Evolutionary conservation across 495 filamentous ascomycete genomes (phyloP), one percentile per base, ranked within the genome.

Genomic region (Neurospora sp.): DNA sequence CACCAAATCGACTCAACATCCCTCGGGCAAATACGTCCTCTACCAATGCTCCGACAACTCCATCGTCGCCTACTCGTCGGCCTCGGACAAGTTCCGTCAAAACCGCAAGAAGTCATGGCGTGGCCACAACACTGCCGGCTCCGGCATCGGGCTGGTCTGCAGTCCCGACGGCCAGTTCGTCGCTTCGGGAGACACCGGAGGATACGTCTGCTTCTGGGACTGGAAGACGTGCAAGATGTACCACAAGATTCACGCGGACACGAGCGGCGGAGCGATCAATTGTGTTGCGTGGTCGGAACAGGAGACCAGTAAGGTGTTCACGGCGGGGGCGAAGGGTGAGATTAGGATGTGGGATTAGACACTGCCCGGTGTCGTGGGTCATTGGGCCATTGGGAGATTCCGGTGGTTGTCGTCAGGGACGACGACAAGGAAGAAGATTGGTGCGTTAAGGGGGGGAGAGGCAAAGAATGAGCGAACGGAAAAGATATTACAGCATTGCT

Each of bases 171-270:
- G 96, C 4, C 92, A 94, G 78, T 94, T 97, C 78, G 85, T 98
- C 69, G 89, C 86, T 14, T 91, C 87, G 41, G 96, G 96, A 71
- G 96, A 98, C 80, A 91, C 86, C 46, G 94, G 86, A 46, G 96
- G 96, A 31, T 97, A 88, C 76, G 90, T 95, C 61, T 97, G 93
- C 81, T 97, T 97, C 83, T 99, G 94, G 94, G 95, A 98, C 81
- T 98, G 93, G 90, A 99, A 98, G 89, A 97, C 93, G 44, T 94
- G 94, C 77, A 98, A 97, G 83, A 93, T 99, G 93, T 97, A 91
- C 81, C 92, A 96, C 81, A 98, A 98, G 88, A 88, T 99, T 71
- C 85, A 91, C 81, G 94, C 93, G 3, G 80, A 81, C 68, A 71
- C 70, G 39, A 88, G 90, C 71, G 91, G 92, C 61, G 89, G 91